Evolutionary conservation across 2,329 filamentous ascomycete genomes (phyloP), one percentile per base, ranked within the genome.

Genomic region (Colletotrichum melonis): DNA sequence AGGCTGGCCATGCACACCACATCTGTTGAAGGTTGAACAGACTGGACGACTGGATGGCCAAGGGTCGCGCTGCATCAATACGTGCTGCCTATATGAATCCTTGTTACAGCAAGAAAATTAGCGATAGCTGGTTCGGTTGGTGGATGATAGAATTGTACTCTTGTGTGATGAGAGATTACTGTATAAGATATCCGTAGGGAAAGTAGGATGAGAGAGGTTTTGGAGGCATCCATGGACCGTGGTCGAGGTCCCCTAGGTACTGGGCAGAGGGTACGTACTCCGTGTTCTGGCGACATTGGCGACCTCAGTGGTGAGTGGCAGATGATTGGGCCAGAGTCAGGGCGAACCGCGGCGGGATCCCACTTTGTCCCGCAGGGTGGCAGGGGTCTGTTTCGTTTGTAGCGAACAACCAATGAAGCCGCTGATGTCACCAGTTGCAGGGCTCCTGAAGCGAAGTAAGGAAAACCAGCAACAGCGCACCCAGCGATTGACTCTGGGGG

Each of bases 401-500:
- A 52, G 66, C 32, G 57, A 67, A 22, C 24, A 42, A 73, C 80
- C 79, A 81, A 79, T 79, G 66, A 78, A 81, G 81, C 80, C 81
- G 77, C 80, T 81, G 80, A 82, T 82, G 81, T 82, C 80, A 81
- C 80, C 63, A 72, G 24, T 35, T 58, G 56, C 69, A 65, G 49
- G 60, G 54, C 49, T 38, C 57, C 55, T 64, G 55, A 52, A 63
- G 63, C 59, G 59, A 52, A 24, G 55, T 16, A 32, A 38, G 19
- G 24, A 52, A 69, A 52, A 49, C 42, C 30, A 70, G 32, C 55
- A 38, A 62, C 22, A 14, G 56, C 38, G 38, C 38, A 42, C 38
- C 38, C 14, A 42, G 38, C 63, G 46, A 64, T 68, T 63, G 28
- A 54, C 58, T 68, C 60, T 68, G 60, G 55, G 32, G 58, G 67